Conservation (phyloP, 208 protist species). For the Tritrichomonas musculus region DNA sequence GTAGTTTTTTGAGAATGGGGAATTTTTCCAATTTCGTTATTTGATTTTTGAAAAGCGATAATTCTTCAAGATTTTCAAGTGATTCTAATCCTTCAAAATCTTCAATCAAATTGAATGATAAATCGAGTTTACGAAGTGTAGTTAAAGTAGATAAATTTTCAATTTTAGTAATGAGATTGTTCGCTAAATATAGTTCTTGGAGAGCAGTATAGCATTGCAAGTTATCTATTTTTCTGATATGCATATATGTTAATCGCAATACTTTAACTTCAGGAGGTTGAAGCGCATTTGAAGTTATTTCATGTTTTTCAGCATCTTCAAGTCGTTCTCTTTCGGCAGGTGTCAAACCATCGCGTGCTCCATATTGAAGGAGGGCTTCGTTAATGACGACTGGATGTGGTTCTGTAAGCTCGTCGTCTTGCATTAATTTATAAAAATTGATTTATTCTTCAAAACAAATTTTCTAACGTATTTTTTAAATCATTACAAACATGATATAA, state of each 20-base stretch:
- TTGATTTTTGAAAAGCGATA: slow-evolving; percentile 9
- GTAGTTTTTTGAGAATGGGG: neutral
- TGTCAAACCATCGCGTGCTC: neutral
- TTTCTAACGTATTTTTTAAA: no score
- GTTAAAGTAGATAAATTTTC: slow-evolving; percentile 15
- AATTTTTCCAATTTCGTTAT: neutral
- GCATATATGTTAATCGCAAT: neutral
- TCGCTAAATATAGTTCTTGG: slow-evolving; percentile 2
- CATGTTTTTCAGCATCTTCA: neutral
- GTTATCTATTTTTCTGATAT: slow-evolving; percentile 12
- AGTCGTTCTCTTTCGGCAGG: neutral
- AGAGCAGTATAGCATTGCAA: slow-evolving; percentile 8
- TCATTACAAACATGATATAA: no score
- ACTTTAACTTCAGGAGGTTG: slow-evolving; percentile 18
- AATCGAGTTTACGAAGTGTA: neutral
- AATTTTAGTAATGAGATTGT: slow-evolving; percentile 18
- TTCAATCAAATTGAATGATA: neutral
- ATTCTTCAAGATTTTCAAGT: slow-evolving; percentile 14
- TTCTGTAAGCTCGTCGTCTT: neutral
- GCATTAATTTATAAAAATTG: neutral
- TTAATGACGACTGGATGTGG: slow-evolving; percentile 17
- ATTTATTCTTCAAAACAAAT: no score
- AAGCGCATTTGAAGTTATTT: neutral
- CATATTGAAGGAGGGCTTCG: neutral
- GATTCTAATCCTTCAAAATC: neutral